Evolutionary conservation across 2,329 filamentous ascomycete species (phyloP), one percentile per base, ranked within the genome.

Genomic region (Aotearoamyces nothofagi): DNA sequence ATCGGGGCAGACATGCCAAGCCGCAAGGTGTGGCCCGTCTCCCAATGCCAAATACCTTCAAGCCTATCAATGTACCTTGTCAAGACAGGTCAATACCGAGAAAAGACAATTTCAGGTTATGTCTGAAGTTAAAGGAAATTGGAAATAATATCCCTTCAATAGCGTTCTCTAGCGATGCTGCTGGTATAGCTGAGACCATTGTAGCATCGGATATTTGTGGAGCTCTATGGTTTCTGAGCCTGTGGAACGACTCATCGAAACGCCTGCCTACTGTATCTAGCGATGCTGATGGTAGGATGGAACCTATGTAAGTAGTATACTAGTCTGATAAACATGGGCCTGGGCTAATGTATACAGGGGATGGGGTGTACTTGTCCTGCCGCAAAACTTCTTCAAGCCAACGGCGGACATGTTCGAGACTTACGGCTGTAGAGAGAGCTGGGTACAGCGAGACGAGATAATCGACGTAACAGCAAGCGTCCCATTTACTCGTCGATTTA

Each of bases 71-170:
- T n/a, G n/a, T n/a, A n/a, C n/a, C n/a, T n/a, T 9, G 17, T 13
- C 5, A 10, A 7, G 17, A 19, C n/a, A 12, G 10, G 4, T 12
- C 10, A 7, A 15, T 28, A 6, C 10, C 8, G 5, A 16, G 26
- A 4, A 6, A 15, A 9, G 5, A 6, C 4, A 41, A 36, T 19
- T 38, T 33, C 24, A 36, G 31, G 27, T 16, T 39, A 11, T 13
- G 27, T 4, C 28, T 41, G 3, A 15, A 14, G 3, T 31, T 40
- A 5, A 35, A 32, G 4, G 4, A 11, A 7, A 14, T 31, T 15
- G 38, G 34, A 9, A 24, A 38, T 17, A 50, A 50, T 22, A 40
- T 50, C n/a, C 47, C 47, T 1, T 40, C 39, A 2, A 27, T 50
- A 9, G 34, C 39, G 13, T 50, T 50, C 25, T 31, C 34, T 3